Conservation (phyloP, 129 eudicot genomes). For the Logfia minima region DNA sequence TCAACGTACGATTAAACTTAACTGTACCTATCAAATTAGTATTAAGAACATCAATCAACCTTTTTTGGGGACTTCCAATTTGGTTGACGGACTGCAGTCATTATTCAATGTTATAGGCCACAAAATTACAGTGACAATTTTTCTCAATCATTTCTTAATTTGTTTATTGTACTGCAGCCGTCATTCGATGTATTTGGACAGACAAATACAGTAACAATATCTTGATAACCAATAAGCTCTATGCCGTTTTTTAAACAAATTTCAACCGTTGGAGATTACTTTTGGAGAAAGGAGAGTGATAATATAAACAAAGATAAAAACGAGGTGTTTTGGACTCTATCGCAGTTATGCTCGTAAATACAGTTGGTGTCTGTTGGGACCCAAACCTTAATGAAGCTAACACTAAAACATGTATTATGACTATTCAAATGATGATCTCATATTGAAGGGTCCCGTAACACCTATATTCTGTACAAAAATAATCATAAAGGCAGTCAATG, state of each 20-base stretch:
- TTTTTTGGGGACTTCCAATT: background rate
- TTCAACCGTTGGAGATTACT: conserved; percentile 31
- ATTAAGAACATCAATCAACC: conserved; percentile 11
- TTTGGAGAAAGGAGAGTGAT: conserved; percentile 24
- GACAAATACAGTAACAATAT: conserved; percentile 16
- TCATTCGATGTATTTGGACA: conserved; percentile 29
- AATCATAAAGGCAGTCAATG: conserved; percentile 21
- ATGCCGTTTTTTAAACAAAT: conserved; percentile 28
- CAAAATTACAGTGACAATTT: conserved; percentile 10
- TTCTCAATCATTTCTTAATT: background rate
- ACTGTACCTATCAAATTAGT: background rate
- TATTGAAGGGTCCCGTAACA: conserved; percentile 28
- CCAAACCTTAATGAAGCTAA: conserved; percentile 19
- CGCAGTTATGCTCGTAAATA: conserved; percentile 15
- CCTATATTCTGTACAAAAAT: conserved; percentile 6
- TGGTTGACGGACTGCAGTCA: conserved; percentile 7
- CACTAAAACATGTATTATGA: conserved; percentile 22
- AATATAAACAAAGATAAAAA: conserved; percentile 28
- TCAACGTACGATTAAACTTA: background rate
- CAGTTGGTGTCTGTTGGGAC: conserved; percentile 27
- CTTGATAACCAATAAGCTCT: conserved; percentile 23
- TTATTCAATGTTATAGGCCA: conserved; percentile 21
- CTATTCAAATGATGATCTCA: conserved; percentile 22
- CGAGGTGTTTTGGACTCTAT: conserved; percentile 9
- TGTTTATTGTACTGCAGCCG: conserved; percentile 5